Conservation (phyloP, 352 stramenopile species). For the Poterioochromonas sp. region DNA sequence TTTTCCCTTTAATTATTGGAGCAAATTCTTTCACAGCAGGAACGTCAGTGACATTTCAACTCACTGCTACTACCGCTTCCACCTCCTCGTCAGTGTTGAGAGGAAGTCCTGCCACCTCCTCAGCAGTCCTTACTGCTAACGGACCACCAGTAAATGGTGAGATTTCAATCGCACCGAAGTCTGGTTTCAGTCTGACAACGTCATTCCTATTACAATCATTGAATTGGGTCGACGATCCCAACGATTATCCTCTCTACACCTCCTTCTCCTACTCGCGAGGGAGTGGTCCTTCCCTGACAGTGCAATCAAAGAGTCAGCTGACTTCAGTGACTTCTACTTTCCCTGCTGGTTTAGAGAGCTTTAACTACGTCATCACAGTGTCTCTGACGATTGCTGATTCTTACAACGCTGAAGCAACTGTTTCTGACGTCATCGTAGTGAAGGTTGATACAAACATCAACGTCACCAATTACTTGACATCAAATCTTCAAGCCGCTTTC, state of each 20-base stretch:
- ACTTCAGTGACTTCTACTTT: not conserved
- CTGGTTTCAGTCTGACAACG: not conserved
- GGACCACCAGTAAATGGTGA: not conserved
- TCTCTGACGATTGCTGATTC: not conserved
- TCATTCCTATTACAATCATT: not conserved
- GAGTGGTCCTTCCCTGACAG: not conserved
- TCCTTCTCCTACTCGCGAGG: not conserved
- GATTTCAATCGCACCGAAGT: not conserved
- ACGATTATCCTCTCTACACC: not conserved
- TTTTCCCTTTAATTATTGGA: not conserved
- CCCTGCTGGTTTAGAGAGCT: not conserved
- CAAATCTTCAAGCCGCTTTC: not conserved
- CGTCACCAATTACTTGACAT: not conserved
- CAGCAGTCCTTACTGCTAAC: not conserved
- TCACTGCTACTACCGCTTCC: not conserved
- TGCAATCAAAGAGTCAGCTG: not conserved
- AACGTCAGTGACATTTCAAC: not conserved
- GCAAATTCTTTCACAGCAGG: slow-evolving; percentile 7
- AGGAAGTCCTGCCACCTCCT: not conserved
- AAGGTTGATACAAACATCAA: not conserved
- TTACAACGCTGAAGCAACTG: not conserved
- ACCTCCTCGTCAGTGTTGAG: not conserved
- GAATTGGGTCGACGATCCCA: not conserved
- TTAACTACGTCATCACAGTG: not conserved
- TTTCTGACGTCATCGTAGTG: not conserved